Base-by-base conservation (phyloP, 2,329 filamentous ascomycete species). In the Fusarium circinatum region DNA sequence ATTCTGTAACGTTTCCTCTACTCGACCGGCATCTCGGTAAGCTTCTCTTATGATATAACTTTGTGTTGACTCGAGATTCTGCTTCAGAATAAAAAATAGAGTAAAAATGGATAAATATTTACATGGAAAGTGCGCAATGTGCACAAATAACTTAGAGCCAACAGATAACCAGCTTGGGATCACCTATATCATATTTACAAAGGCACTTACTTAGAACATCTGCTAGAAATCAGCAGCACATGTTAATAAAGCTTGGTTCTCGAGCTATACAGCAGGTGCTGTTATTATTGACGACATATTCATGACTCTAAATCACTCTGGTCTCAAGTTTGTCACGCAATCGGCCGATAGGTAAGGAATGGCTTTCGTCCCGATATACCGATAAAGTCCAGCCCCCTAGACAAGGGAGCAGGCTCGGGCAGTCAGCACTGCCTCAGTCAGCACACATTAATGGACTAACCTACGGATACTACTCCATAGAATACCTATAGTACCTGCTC, bases 1-100 rank as follows among this genome's bases (percentile, higher is more conserved):
- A 55, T 32, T 56, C 45, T 65, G 52, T 18, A 59, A 70, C 59
- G 58, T 54, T 65, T 65, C 51, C 51, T 41, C 44, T 65, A n/a
- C 32, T 42, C 20, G 42, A 26, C 24, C n/a, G 36, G 38, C 22
- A 54, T 68, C 45, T 39, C 36, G 44, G 41, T 28, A 55, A 44
- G 49, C n/a, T 68, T 49, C n/a, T 48, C 39, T 55, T 49, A 11
- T 22, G 30, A 55, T 54, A 42, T n/a, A 12, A 44, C n/a, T 44
- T 49, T 54, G 42, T 18, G 28, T 65, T 70, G 44, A 44, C 51
- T 34, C 42, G 41, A 49, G 26, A 28, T 45, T 54, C 38, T 20
- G 28, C n/a, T 49, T 49, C 20, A 48, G 42, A 44, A 24, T 11
- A 24, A n/a, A 15, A 17, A n/a, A 6, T 15, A n/a, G 5, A 41